Evolutionary conservation across 1,139 yeast species (phyloP).

Genomic region (Pichia sp.): DNA sequence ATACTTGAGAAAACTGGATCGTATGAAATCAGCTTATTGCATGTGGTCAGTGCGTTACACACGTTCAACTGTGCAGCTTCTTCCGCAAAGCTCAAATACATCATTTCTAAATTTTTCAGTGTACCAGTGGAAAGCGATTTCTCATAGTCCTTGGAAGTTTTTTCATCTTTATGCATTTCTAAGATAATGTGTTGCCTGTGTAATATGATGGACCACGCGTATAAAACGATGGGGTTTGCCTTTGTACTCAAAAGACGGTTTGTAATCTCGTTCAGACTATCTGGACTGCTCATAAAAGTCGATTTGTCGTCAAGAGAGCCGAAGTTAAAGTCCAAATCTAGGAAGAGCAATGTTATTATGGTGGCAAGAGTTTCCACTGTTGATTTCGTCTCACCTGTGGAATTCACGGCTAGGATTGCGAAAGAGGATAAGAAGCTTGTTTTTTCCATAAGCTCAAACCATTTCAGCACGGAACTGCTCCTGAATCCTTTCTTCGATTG

Average conservation of each 20-base stretch:
- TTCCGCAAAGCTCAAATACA: slow-evolving; percentile 38
- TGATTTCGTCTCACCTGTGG: slow-evolving; percentile 22
- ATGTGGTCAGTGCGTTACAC: slow-evolving; percentile 40
- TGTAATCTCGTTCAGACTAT: slow-evolving; percentile 37
- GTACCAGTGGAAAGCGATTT: slow-evolving; percentile 21
- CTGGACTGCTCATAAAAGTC: slow-evolving; percentile 43
- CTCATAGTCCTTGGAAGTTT: slow-evolving; percentile 19
- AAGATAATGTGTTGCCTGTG: slow-evolving; percentile 51
- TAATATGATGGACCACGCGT: slow-evolving; percentile 68
- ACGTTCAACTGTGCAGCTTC: slow-evolving; percentile 46
- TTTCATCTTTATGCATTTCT: slow-evolving; percentile 36
- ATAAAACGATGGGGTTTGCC: slow-evolving; percentile 48
- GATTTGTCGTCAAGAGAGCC: slow-evolving; percentile 37
- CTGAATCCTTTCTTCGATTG: slow-evolving; percentile 33
- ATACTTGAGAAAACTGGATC: slow-evolving; percentile 56
- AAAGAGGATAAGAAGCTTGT: slow-evolving; percentile 36
- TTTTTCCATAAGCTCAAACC: slow-evolving; percentile 54
- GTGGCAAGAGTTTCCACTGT: slow-evolving; percentile 48
- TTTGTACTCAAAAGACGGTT: slow-evolving; percentile 32
- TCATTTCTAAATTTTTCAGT: slow-evolving; percentile 23
- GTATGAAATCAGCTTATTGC: slow-evolving; percentile 44
- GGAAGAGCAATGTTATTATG: slow-evolving; percentile 44
- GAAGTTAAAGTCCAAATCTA: slow-evolving; percentile 51
- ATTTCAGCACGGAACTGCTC: slow-evolving; percentile 37
- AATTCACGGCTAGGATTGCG: not conserved